These are phyloP conservation scores for Metarhizium brunneum DNA, from an alignment of 2,329 filamentous ascomycete species.

Conservation along the genomic window DNA sequence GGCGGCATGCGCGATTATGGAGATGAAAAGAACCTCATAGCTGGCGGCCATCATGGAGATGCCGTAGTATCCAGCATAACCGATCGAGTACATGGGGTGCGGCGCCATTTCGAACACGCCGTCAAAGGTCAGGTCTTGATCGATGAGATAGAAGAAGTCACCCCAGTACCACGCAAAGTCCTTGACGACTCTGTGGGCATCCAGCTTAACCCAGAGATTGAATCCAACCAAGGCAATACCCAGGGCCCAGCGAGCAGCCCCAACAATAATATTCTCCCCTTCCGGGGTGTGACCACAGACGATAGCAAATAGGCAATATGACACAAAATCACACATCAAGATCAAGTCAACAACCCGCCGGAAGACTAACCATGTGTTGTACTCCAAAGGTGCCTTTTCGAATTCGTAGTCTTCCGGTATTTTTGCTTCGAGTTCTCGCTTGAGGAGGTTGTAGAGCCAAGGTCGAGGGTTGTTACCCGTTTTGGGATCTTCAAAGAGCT, in stretches of 20 bases:
- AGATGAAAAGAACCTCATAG: slow-evolving; percentile 95
- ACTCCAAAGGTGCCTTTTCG: slow-evolving; percentile 87
- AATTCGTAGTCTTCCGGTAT: slow-evolving; percentile 91
- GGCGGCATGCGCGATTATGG: slow-evolving; percentile 84
- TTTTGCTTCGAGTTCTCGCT: slow-evolving; percentile 87
- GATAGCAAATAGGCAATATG: slow-evolving; percentile 91
- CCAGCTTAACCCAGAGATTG: slow-evolving; percentile 97
- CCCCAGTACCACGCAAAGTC: slow-evolving; percentile 99
- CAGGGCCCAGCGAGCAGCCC: slow-evolving; percentile 64
- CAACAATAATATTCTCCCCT: slow-evolving; percentile 61
- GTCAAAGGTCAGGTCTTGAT: slow-evolving; percentile 95
- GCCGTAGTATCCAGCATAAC: slow-evolving; percentile 95
- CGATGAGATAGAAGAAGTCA: slow-evolving; percentile 97
- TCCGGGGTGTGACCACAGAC: slow-evolving; percentile 71
- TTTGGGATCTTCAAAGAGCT: slow-evolving; percentile 75
- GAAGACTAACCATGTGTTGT: slow-evolving; percentile 98
- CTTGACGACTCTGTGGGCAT: slow-evolving; percentile 95
- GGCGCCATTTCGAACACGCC: slow-evolving; percentile 98
- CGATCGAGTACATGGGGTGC: slow-evolving; percentile 97
- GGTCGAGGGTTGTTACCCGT: slow-evolving; percentile 78
- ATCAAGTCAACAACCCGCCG: slow-evolving; percentile 92
- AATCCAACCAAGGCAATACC: slow-evolving; percentile 78
- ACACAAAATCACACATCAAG: slow-evolving; percentile 96
- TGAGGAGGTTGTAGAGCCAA: slow-evolving; percentile 72
- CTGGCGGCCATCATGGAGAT: slow-evolving; percentile 97